Base-by-base conservation (phyloP, 371 early-diverging fungal species). In the Neoconidiobolus thromboides region DNA sequence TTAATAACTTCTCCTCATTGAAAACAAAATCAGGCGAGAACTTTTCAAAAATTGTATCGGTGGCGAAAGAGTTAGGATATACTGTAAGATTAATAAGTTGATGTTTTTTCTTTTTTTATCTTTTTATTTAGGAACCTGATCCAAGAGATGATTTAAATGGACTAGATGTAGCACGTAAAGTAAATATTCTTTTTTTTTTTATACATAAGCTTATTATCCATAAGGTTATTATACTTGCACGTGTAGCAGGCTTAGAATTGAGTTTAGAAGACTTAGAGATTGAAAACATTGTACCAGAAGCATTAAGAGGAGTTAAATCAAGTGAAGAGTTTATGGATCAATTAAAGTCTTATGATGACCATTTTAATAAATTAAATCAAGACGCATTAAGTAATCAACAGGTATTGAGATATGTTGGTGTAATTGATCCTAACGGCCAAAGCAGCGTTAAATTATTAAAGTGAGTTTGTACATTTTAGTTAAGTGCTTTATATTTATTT, bases 131-230 rank as follows among this genome's bases (percentile, higher is more conserved):
- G 74, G 98, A 97, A 67, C 98, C 98, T 48, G 96, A 97, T 68
- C 96, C 98, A 48, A 78, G 96, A 55, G 98, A 97, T 68, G 98
- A 97, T 66, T 77, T 96, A 65, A 96, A 93, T 64, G 98, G 98
- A 48, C 81, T 95, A 85, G 98, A 97, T 67, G 95, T 97, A n/a
- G 96, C 91, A 14, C 86, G 97, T 62, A 96, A 96, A 75, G 87
- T 83, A 51, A 63, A 63, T 54, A 5, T n/a, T 9, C 26, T 26
- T 26, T 26, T 26, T 26, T 58, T 10, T 40, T 39, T 54, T 39
- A 49, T 47, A 40, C 40, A 14, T 60, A 43, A 10, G 43, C 6
- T 39, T 12, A 39, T 37, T 10, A 48, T 38, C 38, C n/a, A 42
- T 26, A 66, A 77, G 77, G 85, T 83, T 37, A 79, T 82, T 4